Conservation (phyloP, 352 stramenopile species). For the Phytophthora multivora region DNA sequence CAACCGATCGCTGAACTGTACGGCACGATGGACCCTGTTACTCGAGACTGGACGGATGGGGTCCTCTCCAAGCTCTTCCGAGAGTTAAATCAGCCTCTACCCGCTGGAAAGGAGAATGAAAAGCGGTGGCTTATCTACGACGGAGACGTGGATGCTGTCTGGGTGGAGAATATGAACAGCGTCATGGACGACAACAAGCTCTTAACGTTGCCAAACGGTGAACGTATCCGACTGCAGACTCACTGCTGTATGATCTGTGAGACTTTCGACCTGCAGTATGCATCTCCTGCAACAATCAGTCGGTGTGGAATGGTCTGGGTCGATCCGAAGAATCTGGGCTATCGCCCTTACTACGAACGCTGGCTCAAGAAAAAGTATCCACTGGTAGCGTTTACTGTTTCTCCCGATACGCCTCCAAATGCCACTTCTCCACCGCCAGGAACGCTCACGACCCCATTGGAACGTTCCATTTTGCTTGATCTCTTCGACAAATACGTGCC, state of each 20-base stretch:
- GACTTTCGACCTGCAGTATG: slow-evolving; percentile 96
- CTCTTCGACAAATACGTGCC: slow-evolving; percentile 95
- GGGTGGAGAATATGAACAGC: slow-evolving; percentile 98
- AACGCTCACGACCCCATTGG: slow-evolving; percentile 34
- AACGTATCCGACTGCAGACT: slow-evolving; percentile 93
- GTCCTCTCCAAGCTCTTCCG: slow-evolving; percentile 95
- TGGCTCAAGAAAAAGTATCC: slow-evolving; percentile 93
- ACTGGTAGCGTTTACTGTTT: slow-evolving; percentile 23
- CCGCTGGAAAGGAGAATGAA: slow-evolving; percentile 90
- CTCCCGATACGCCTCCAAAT: not conserved
- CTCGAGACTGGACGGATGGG: slow-evolving; percentile 95
- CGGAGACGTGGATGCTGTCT: slow-evolving; percentile 95
- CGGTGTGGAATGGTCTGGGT: slow-evolving; percentile 98
- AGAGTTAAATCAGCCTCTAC: slow-evolving; percentile 93
- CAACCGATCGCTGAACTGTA: slow-evolving; percentile 95
- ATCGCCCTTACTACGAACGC: slow-evolving; percentile 93
- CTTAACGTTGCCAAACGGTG: slow-evolving; percentile 94
- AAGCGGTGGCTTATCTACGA: slow-evolving; percentile 97
- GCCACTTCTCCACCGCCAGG: slow-evolving; percentile 11
- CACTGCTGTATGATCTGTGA: slow-evolving; percentile 95
- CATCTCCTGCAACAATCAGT: slow-evolving; percentile 94
- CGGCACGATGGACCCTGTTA: slow-evolving; percentile 94
- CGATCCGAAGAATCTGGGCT: slow-evolving; percentile 96
- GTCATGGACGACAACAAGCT: slow-evolving; percentile 98
- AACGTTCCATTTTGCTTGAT: slow-evolving; percentile 67